Evolutionary conservation across 768 basidiomycete species (phyloP).

Genomic region (Serendipita vermifera): DNA sequence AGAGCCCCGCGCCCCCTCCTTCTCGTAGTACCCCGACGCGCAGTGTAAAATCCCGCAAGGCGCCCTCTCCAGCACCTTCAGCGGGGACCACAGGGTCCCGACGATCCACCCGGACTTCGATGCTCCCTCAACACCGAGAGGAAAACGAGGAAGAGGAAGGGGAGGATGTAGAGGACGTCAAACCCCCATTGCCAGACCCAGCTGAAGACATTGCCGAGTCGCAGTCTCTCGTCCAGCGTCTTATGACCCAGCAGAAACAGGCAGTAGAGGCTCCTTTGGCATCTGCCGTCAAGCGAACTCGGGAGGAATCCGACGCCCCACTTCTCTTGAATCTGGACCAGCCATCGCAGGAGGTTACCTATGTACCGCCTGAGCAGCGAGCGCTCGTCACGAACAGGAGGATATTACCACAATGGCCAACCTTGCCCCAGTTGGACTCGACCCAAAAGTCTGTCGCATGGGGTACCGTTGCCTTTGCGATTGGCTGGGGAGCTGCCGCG

Average conservation of each 20-base stretch:
- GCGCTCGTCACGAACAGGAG: constrained; percentile 52
- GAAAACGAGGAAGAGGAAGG: constrained; percentile 54
- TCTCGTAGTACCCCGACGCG: constrained; percentile 29
- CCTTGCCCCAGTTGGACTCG: constrained; percentile 40
- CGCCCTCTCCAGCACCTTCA: constrained; percentile 16
- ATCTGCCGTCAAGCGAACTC: constrained; percentile 34
- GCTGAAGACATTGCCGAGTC: constrained; percentile 66
- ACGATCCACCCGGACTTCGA: constrained; percentile 26
- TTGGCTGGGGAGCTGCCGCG: constrained; percentile 73
- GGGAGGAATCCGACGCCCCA: constrained; percentile 43
- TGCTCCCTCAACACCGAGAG: constrained; percentile 23
- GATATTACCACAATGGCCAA: constrained; percentile 15
- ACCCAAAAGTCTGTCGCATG: constrained; percentile 65
- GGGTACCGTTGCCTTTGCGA: constrained; percentile 73
- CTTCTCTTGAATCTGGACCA: constrained; percentile 56
- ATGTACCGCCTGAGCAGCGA: constrained; percentile 30
- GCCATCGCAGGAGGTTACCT: constrained; percentile 33
- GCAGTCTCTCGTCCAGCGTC: constrained; percentile 54
- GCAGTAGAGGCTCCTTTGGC: constrained; percentile 14
- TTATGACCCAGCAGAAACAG: constrained; percentile 48
- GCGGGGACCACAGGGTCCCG: constrained; percentile 21
- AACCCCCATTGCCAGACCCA: constrained; percentile 46
- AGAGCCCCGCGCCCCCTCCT: constrained; percentile 29
- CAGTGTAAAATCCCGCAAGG: constrained; percentile 21
- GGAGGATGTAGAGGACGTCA: constrained; percentile 36